phyloP scores from a whole-genome alignment of 2,329 filamentous ascomycete genomes.

The Penicillium sp. region DNA sequence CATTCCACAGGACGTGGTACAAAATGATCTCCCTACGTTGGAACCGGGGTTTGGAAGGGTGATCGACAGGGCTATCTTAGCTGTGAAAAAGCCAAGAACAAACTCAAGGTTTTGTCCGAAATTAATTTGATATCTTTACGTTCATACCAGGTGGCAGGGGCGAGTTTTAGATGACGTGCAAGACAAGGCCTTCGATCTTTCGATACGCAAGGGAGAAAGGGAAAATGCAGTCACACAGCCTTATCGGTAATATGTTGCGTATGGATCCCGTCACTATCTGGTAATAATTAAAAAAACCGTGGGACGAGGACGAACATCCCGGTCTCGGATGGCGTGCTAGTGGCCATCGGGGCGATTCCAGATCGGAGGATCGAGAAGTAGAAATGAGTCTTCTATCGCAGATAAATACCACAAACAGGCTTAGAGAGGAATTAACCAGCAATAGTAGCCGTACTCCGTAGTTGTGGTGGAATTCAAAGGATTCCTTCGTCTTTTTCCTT shows the following conservation, averaged over 20 bases:
- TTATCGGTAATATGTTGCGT: background rate
- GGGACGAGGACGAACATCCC: conserved; percentile 23
- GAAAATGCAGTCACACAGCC: background rate
- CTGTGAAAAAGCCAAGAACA: background rate
- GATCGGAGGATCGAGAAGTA: conserved; percentile 12
- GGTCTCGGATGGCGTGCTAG: conserved; percentile 23
- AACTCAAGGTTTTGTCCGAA: background rate
- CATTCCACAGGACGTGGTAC: conserved; percentile 3
- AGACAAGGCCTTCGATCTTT: conserved; percentile 9
- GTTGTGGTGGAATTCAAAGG: background rate
- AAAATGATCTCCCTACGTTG: background rate
- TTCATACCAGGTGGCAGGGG: conserved; percentile 5
- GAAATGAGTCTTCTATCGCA: background rate
- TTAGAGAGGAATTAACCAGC: background rate
- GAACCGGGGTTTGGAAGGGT: background rate
- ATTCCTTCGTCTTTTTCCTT: background rate
- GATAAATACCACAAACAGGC: too few relatives aligned
- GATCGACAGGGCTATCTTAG: conserved; percentile 12
- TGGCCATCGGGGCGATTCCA: conserved; percentile 8
- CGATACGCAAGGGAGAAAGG: conserved; percentile 19
- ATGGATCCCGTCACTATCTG: background rate
- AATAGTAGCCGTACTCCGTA: background rate
- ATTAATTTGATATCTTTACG: background rate
- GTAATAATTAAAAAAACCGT: conserved; percentile 15
- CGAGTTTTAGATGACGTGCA: conserved; percentile 17